A percentile compares a stretch with the other conserved stretches of the same genome.
Conservation (phyloP, 345 rosid species). For the Luvunga scandens region DNA sequence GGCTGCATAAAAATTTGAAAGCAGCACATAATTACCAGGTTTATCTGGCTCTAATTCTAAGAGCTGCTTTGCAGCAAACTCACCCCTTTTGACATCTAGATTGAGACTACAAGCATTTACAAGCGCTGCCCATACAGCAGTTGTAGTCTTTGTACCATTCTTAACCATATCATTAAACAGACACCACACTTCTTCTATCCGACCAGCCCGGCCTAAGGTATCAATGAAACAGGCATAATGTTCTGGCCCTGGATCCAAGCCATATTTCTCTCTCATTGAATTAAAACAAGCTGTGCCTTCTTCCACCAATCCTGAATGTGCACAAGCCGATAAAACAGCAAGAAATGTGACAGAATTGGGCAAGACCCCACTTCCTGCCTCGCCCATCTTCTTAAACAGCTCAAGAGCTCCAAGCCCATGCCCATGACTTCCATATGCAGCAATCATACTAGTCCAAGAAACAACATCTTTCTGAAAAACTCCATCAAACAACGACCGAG, state of each 20-base stretch:
- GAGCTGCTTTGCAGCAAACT: slow-evolving; percentile 53
- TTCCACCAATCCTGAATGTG: slow-evolving; percentile 67
- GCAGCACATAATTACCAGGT: slow-evolving; percentile 41
- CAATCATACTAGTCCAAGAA: slow-evolving; percentile 83
- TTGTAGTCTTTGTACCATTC: slow-evolving; percentile 28
- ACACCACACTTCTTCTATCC: slow-evolving; percentile 54
- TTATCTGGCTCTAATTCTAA: slow-evolving; percentile 48
- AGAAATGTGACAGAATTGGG: slow-evolving; percentile 81
- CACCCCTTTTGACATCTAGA: slow-evolving; percentile 54
- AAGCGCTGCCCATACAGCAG: slow-evolving; percentile 50
- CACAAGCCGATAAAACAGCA: slow-evolving; percentile 75
- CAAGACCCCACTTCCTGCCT: slow-evolving; percentile 29
- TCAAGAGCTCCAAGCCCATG: slow-evolving; percentile 54
- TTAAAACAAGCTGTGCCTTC: slow-evolving; percentile 51
- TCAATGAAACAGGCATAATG: slow-evolving; percentile 69
- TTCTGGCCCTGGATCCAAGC: slow-evolving; percentile 43
- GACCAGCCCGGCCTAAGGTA: slow-evolving; percentile 64
- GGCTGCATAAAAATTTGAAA: slow-evolving; percentile 68
- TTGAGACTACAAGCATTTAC: slow-evolving; percentile 60
- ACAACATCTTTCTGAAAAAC: slow-evolving; percentile 48
- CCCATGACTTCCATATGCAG: slow-evolving; percentile 69
- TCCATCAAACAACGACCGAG: slow-evolving; percentile 43
- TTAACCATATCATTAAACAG: slow-evolving; percentile 40
- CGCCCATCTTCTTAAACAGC: slow-evolving; percentile 55
- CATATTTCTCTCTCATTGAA: slow-evolving; percentile 44